Base-by-base conservation (phyloP, 108 stramenopile species). In the Schizochytrium sp. region DNA sequence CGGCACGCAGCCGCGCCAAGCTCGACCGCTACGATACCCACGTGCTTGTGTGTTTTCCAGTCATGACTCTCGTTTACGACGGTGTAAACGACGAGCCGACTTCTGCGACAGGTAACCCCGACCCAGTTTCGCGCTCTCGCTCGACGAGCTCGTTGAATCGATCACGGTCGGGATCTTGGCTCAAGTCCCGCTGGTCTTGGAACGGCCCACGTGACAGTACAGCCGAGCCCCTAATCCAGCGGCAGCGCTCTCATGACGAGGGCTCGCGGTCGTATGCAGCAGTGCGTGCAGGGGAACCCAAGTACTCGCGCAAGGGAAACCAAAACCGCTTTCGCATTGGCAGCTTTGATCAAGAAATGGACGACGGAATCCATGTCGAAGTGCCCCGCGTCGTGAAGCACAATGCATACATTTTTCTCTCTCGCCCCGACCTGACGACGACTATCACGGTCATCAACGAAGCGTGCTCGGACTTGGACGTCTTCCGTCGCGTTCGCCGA, bases 21-120 rank as follows among this genome's bases (percentile, higher is more conserved):
- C 89, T 88, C 12, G 92, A 92, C 29, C 87, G 60, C 1, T 92
- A 83, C 57, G 60, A 83, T 16, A 90, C 63, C 21, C 92, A 91
- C 88, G 87, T 91, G 58, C 88, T 92, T 60, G 71, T 92, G 23
- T 88, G 90, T 76, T 72, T 92, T 28, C 92, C 92, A 10, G 83
- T 92, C n/a, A 47, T 83, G 48, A 53, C 76, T 2, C 76, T 83
- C 19, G 76, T 53, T 23, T 83, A 83, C 4, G 90, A 83, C 51
- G 90, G 90, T 51, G 55, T 1, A 25, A 63, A 25, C 60, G 34
- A 63, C n/a, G 23, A 48, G 19, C 10, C 44, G 0, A 45, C 19
- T n/a, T 14, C 25, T 6, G 63, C 34, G 25, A 3, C 58, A n/a
- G 87, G 53, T 58, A 57, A 58, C n/a, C 21, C 87, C 21, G 59